phyloP scores from a whole-genome alignment of 148 eudicot species.

The Camellia japonica region DNA sequence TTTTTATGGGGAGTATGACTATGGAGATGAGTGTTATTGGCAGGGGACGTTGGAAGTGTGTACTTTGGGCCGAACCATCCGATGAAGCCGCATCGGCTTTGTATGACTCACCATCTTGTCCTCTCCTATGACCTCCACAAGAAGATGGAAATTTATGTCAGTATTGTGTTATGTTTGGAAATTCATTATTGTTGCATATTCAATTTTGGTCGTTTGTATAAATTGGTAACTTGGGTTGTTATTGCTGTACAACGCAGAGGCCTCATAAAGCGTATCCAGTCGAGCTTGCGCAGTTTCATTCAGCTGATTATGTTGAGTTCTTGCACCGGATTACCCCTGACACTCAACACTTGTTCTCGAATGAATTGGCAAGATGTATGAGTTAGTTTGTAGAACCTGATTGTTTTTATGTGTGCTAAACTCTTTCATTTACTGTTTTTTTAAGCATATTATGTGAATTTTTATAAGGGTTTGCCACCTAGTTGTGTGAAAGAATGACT shows the following conservation, averaged over 20 bases:
- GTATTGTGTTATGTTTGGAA: slow-evolving; percentile 19
- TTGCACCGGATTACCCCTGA: slow-evolving; percentile 90
- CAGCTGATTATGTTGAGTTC: slow-evolving; percentile 94
- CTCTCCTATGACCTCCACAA: slow-evolving; percentile 83
- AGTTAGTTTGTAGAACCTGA: neutral
- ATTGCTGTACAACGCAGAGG: slow-evolving; percentile 49
- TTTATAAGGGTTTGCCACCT: neutral
- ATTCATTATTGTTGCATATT: neutral
- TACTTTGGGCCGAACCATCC: slow-evolving; percentile 98
- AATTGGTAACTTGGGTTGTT: neutral
- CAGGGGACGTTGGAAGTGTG: slow-evolving; percentile 95
- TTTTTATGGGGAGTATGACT: slow-evolving; percentile 19
- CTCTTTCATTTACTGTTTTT: neutral
- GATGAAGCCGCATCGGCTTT: slow-evolving; percentile 94
- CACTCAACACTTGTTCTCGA: slow-evolving; percentile 49
- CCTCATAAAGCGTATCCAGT: slow-evolving; percentile 96
- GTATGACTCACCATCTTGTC: slow-evolving; percentile 97
- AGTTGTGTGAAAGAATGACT: neutral
- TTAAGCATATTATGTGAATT: neutral
- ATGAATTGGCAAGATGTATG: slow-evolving; percentile 76
- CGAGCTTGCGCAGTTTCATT: slow-evolving; percentile 96
- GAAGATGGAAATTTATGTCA: slow-evolving; percentile 95
- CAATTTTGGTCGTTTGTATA: neutral
- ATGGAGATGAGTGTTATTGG: slow-evolving; percentile 13
- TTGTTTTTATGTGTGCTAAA: neutral